Base-by-base conservation (phyloP, 495 filamentous ascomycete genomes). In the Venustampulla echinocandica region DNA sequence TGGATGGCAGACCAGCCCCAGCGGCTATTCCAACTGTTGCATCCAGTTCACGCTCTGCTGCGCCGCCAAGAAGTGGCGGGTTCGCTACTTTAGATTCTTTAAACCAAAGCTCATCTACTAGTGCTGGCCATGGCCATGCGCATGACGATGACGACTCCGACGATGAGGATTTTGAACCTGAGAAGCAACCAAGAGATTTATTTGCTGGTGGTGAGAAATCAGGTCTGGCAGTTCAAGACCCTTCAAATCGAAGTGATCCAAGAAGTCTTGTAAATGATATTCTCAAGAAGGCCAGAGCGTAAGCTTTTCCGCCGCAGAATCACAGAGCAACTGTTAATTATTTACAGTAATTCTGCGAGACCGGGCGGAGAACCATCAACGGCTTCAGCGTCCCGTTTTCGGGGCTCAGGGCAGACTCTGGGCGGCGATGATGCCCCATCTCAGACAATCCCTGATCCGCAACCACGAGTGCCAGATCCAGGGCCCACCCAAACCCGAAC, bases 161-260 rank as follows among this genome's bases (percentile, higher is more conserved):
- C 21, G 75, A 79, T 14, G 75, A 81, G 3, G 68, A 73, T 23
- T 73, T 78, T 3, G 72, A 82, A 33, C 77, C 81, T 24, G 75
- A 76, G 4, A 67, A 79, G 19, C 69, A 73, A 25, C 77, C 82
- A 5, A 78, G 87, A 45, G 87, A 96, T 61, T 74, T 95, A 39
- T 98, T 93, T 61, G 84, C 92, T 6, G 92, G 92, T 42, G 92
- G 92, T 36, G 92, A 95, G 69, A 98, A 98, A 67, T 95, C 90
- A 18, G 93, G 90, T 4, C 66, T 97, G 22, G 93, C 92, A 2
- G 89, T 98, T 44, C 87, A 96, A 61, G 90, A 97, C 60, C 92
- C 92, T 0, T 76, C 42, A 18, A 64, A 57, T 32, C 61, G 61
- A 18, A 65, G 62, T 21, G 84, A 83, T 48, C 67, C 82, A 13